Evolutionary conservation across 2,329 filamentous ascomycete genomes (phyloP).

Genomic region (Verticillium tricorpus): DNA sequence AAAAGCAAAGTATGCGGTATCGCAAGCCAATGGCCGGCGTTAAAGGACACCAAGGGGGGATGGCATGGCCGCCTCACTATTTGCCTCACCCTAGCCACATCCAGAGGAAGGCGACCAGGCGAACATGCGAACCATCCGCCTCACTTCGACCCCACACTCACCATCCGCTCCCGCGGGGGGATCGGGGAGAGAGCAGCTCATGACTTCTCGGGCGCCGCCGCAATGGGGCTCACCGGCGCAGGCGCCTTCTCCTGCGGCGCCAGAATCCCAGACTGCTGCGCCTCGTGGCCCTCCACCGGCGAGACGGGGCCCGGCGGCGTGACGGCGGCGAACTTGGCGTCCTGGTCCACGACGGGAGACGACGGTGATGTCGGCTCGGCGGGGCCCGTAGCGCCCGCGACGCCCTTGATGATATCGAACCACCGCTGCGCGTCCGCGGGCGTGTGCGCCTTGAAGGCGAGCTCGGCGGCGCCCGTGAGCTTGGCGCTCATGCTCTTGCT

Average conservation of each 20-base stretch:
- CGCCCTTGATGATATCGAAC: slow-evolving; percentile 67
- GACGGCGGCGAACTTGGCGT: slow-evolving; percentile 17
- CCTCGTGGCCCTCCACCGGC: not conserved
- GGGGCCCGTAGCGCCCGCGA: slow-evolving; percentile 47
- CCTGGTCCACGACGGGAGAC: slow-evolving; percentile 26
- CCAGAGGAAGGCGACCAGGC: not conserved
- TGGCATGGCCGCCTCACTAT: not conserved
- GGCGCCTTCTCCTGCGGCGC: not conserved
- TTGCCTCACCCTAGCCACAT: not conserved
- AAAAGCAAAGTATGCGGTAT: not conserved
- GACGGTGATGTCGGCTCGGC: slow-evolving; percentile 23
- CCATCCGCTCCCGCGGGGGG: not conserved
- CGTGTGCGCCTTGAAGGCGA: slow-evolving; percentile 84
- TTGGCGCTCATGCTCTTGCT: slow-evolving; percentile 77
- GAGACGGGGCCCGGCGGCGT: slow-evolving; percentile 8
- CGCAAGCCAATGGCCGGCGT: not conserved
- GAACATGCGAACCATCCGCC: not conserved
- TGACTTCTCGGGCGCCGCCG: not conserved
- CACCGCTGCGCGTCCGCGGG: slow-evolving; percentile 77
- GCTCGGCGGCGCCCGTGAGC: slow-evolving; percentile 73
- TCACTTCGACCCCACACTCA: not conserved
- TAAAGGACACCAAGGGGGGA: not conserved
- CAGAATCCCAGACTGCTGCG: not conserved
- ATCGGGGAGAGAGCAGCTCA: not conserved
- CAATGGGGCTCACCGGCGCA: not conserved